Conservation (phyloP, 2,329 filamentous ascomycete species). For the Furcasterigmium furcatum region DNA sequence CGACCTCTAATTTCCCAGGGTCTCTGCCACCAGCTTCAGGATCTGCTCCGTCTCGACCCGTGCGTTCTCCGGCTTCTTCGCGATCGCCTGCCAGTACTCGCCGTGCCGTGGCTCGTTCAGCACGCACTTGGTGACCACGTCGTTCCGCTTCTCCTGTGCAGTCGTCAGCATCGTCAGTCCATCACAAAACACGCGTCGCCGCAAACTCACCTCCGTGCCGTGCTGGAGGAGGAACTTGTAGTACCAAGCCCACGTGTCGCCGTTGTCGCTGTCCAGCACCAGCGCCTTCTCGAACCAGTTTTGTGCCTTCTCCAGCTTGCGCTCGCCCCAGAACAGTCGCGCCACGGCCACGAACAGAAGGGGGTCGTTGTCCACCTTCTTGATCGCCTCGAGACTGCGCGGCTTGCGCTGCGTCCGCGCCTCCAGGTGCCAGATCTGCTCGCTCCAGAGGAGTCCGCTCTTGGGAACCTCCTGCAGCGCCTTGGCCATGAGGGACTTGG, state of each 20-base stretch:
- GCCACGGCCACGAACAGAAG: conserved; percentile 87
- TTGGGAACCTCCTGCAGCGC: conserved; percentile 89
- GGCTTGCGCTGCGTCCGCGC: conserved; percentile 89
- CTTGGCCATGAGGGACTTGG: conserved; percentile 88
- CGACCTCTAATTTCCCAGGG: conserved; percentile 26
- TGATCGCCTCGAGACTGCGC: conserved; percentile 88
- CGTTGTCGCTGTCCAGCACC: conserved; percentile 78
- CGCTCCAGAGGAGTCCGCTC: conserved; percentile 85
- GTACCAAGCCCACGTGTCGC: conserved; percentile 98
- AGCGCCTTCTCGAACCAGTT: conserved; percentile 98
- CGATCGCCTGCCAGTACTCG: conserved; percentile 83
- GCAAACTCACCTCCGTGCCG: conserved; percentile 60
- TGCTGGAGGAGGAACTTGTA: conserved; percentile 91
- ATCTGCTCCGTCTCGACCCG: conserved; percentile 75
- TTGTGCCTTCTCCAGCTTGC: conserved; percentile 88
- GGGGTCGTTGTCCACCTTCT: conserved; percentile 92
- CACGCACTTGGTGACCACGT: conserved; percentile 78
- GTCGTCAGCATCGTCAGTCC: not conserved
- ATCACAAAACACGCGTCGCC: too few species aligned
- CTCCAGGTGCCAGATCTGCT: conserved; percentile 95
- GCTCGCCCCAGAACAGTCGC: conserved; percentile 93
- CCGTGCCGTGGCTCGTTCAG: conserved; percentile 87
- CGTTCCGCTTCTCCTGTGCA: conserved; percentile 71
- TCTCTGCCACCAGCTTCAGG: conserved; percentile 69
- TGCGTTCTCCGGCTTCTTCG: conserved; percentile 83